Evolutionary conservation across 2,329 filamentous ascomycete species (phyloP).

Genomic region (Phialophora expanda): DNA sequence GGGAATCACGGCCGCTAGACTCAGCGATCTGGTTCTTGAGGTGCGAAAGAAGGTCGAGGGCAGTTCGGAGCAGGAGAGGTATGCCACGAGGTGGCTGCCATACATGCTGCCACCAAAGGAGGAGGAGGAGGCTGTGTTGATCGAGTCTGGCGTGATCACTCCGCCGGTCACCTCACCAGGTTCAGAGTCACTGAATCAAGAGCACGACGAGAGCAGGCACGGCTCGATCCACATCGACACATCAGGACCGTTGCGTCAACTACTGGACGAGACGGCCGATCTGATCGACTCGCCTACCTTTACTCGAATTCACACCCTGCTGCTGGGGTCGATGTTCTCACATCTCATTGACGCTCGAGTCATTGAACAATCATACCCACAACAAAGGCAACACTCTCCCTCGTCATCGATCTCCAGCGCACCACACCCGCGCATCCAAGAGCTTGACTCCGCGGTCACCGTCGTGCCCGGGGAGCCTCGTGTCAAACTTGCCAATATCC

Average conservation of each 20-base stretch:
- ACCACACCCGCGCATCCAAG: slow-evolving; percentile 40
- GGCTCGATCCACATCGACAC: slow-evolving; percentile 32
- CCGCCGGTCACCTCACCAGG: slow-evolving; percentile 46
- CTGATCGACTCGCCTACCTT: slow-evolving; percentile 94
- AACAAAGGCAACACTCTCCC: slow-evolving; percentile 46
- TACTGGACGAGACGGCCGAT: slow-evolving; percentile 95
- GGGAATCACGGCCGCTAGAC: slow-evolving; percentile 77
- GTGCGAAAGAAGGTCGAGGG: slow-evolving; percentile 87
- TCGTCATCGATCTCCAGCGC: slow-evolving; percentile 56
- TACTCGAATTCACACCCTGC: slow-evolving; percentile 78
- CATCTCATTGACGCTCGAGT: slow-evolving; percentile 83
- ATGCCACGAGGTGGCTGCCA: slow-evolving; percentile 74
- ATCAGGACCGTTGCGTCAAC: slow-evolving; percentile 68
- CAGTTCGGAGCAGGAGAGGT: slow-evolving; percentile 66
- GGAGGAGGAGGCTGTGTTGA: slow-evolving; percentile 79
- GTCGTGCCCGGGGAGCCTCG: slow-evolving; percentile 54
- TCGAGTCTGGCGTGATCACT: slow-evolving; percentile 76
- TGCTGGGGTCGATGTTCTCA: slow-evolving; percentile 87
- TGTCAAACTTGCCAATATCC: slow-evolving; percentile 82
- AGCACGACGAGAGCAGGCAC: slow-evolving; percentile 24
- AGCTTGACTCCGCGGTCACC: slow-evolving; percentile 51
- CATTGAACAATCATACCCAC: slow-evolving; percentile 76
- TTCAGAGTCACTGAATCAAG: slow-evolving; percentile 28
- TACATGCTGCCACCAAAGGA: slow-evolving; percentile 76
- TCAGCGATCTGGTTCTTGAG: slow-evolving; percentile 80